Evolutionary conservation across 2,329 filamentous ascomycete genomes (phyloP), one percentile per base, ranked within the genome.

Genomic region (Pseudopyricularia javanii): DNA sequence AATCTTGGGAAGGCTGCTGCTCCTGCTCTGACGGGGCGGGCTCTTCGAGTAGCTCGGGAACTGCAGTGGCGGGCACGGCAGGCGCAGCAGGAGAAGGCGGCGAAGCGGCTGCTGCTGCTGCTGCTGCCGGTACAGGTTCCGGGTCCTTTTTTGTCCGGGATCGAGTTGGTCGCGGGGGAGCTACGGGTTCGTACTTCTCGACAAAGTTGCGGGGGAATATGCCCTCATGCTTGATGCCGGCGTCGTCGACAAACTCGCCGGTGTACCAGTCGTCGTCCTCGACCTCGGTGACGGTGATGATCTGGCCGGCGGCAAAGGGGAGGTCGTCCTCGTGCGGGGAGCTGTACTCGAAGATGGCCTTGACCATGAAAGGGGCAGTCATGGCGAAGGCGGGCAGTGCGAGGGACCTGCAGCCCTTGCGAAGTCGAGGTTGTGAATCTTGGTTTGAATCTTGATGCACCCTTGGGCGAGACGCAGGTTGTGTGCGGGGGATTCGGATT

Each of bases 181-280:
- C 86, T 54, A 83, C 86, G 35, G 93, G 93, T 67, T 97, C 91
- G 69, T 89, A 94, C 70, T 85, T 89, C 70, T 98, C 93, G 63
- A 98, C 93, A 66, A 98, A 98, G 71, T 97, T 98, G 66, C 86
- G 85, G 51, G 90, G 91, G 68, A 96, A 97, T 61, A 96, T 86
- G 59, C 91, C 91, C 64, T 91, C 83, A 65, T 83, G 80, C 68
- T 85, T 89, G 57, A 68, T 70, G 54, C 93, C 93, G 51, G 75
- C 70, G 55, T 82, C 80, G 68, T 94, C 88, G 58, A 83, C 73
- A 67, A 95, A 96, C 68, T 93, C 86, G 59, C 93, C 91, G 57
- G 80, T 81, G 66, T 93, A 95, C 93, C 91, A 97, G 66, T 97
- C 94, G 58, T 78, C 83, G 65, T 95, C 93, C 66, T 97, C 93